Conservation (phyloP, 768 basidiomycete species). For the Ramaria rubella region DNA sequence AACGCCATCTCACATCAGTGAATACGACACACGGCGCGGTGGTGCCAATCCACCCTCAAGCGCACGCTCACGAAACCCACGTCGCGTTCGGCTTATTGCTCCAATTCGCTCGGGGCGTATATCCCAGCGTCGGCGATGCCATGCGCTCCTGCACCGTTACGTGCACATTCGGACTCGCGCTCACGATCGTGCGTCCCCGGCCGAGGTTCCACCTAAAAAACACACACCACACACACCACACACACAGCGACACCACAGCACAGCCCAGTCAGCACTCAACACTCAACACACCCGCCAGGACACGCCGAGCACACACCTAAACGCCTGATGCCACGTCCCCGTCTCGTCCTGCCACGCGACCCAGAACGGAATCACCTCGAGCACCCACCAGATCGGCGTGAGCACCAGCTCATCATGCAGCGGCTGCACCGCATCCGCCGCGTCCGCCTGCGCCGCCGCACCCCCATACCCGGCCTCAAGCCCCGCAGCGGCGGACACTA, state of each 20-base stretch:
- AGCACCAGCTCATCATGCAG: slow-evolving; percentile 46
- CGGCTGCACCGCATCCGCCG: slow-evolving; percentile 40
- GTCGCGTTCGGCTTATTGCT: not conserved
- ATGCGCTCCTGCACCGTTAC: slow-evolving; percentile 56
- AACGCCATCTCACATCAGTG: no score
- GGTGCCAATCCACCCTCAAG: no score
- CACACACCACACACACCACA: no score
- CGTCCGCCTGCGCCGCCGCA: slow-evolving; percentile 14
- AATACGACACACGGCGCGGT: no score
- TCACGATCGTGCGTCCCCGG: slow-evolving; percentile 43
- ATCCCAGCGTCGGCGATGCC: slow-evolving; percentile 39
- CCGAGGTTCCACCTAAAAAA: slow-evolving; percentile 53
- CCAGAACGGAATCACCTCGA: slow-evolving; percentile 55
- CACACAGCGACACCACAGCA: no score
- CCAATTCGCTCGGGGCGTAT: slow-evolving; percentile 51
- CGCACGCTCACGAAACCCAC: not conserved
- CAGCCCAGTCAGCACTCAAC: not conserved
- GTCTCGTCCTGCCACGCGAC: slow-evolving; percentile 51
- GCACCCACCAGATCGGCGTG: slow-evolving; percentile 55
- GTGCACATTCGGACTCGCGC: slow-evolving; percentile 52
- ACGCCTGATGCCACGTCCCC: slow-evolving; percentile 47
- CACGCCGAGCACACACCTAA: slow-evolving; percentile 39
- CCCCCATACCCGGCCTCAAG: not conserved
- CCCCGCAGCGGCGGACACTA: not conserved
- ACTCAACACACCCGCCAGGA: slow-evolving; percentile 12